These are phyloP conservation scores for Phytopythium boreale DNA, from an alignment of 352 stramenopile species.

Conservation along the genomic window DNA sequence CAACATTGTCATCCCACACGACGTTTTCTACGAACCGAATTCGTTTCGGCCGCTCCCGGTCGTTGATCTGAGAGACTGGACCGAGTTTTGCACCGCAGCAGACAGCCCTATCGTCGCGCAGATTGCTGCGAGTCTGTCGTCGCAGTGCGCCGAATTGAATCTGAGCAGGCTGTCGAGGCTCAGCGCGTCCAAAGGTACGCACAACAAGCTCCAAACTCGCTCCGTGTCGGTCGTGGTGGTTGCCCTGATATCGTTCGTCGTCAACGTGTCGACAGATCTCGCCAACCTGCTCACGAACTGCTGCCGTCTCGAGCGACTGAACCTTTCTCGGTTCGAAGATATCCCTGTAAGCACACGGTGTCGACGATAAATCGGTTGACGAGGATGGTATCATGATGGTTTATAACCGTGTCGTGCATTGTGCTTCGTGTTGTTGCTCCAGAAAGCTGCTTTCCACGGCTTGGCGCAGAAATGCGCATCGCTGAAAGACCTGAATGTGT, in stretches of 20 bases:
- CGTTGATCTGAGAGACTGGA: conserved; percentile 58
- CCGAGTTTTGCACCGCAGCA: conserved; percentile 24
- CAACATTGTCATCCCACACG: conserved; percentile 24
- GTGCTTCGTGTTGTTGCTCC: conserved; percentile 2
- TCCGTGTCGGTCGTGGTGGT: neutral
- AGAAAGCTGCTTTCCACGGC: conserved; percentile 50
- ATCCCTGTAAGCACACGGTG: conserved; percentile 28
- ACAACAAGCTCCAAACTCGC: neutral
- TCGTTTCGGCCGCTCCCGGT: conserved; percentile 33
- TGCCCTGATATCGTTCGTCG: neutral
- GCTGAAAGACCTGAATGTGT: conserved; percentile 33
- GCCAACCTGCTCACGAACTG: conserved; percentile 35
- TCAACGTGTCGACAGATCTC: conserved; percentile 24
- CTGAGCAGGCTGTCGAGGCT: conserved; percentile 35
- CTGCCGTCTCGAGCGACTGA: conserved; percentile 28
- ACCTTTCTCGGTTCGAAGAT: conserved; percentile 32
- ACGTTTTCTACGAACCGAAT: conserved; percentile 56
- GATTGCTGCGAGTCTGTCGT: conserved; percentile 43
- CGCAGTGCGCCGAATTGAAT: conserved; percentile 39
- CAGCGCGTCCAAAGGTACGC: conserved; percentile 27
- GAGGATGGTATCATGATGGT: neutral
- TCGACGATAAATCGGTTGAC: neutral
- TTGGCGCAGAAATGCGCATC: conserved; percentile 22
- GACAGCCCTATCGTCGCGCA: conserved; percentile 21
- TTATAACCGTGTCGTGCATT: neutral